Evolutionary conservation across 768 basidiomycete genomes (phyloP).

Genomic region (Naganishia onofrii): DNA sequence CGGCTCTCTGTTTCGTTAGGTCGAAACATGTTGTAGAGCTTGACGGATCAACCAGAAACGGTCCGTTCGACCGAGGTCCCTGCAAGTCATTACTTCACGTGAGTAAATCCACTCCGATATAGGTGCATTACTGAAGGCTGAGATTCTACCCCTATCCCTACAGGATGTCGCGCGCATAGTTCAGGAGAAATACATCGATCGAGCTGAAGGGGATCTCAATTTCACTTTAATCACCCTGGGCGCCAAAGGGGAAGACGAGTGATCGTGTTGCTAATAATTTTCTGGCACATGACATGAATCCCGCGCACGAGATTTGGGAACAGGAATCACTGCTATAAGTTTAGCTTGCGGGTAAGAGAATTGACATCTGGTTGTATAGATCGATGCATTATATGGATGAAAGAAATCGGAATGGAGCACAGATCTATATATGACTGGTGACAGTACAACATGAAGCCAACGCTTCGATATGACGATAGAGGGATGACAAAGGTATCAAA

Average conservation of each 20-base stretch:
- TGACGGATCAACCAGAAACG: slow-evolving; percentile 62
- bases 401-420: too few relatives aligned
- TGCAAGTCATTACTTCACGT: slow-evolving; percentile 43
- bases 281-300: too few relatives aligned
- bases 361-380: too few relatives aligned
- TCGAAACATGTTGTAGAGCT: slow-evolving; percentile 69
- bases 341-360: too few relatives aligned
- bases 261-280: background rate
- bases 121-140: background rate
- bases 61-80: slow-evolving; percentile 67
- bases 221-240: slow-evolving; percentile 70
- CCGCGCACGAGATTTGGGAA: too few relatives aligned
- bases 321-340: too few relatives aligned
- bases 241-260: slow-evolving; percentile 41
- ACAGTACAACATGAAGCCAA: background rate
- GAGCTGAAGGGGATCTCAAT: slow-evolving; percentile 58
- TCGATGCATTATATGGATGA: background rate
- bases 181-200: slow-evolving; percentile 61
- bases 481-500: background rate
- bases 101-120: slow-evolving; percentile 19
- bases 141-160: background rate
- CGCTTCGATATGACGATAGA: background rate
- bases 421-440: background rate
- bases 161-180: slow-evolving; percentile 69
- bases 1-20: slow-evolving; percentile 9